Base-by-base conservation (phyloP, 768 basidiomycete genomes). In the Tricholoma flavovirens region DNA sequence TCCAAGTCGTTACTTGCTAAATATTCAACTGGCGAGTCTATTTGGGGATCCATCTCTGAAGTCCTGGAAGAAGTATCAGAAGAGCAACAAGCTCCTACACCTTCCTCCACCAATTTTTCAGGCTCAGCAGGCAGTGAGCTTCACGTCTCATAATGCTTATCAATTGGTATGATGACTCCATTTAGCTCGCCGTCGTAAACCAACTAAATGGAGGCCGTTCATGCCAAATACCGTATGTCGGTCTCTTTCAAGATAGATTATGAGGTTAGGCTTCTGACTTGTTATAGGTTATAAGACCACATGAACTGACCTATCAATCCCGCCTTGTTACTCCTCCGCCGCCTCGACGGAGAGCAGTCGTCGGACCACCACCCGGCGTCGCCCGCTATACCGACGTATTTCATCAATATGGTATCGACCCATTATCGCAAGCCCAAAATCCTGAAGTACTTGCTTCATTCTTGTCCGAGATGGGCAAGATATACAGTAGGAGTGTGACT, bases 381-480 rank as follows among this genome's bases (percentile, higher is more conserved):
- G 83, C 91, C 4, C 78, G 77, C 26, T 64, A 73, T 24, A 67
- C 70, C 7, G 94, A 97, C 68, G 68, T 83, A 22, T 89, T 96
- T 71, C 72, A 84, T 69, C 83, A 87, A 61, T 76, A 88, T 29
- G 73, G 75, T 56, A 75, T 94, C 59, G 84, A 93, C 69, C 93
- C 93, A 0, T 71, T 93, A 15, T 73, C 82, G 59, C 83, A 89
- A 68, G 78, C 82, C 53, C 72, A 75, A 59, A 87, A 93, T 69
- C 72, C 83, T 19, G 58, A 66, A 35, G 69, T 93, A 32, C 71
- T 94, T 53, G 72, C 77, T 45, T 51, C 72, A 22, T 88, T 78
- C 68, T 70, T 91, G 56, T 78, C 87, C 0, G 80, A 84, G 46
- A 88, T 94, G 84, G 87, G 89, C 52, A 91, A 88, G 75, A 90